Evolutionary conservation across 1,284 basidiomycete genomes (phyloP), one percentile per base, ranked within the genome.

Genomic region (Coniferiporia weirii): DNA sequence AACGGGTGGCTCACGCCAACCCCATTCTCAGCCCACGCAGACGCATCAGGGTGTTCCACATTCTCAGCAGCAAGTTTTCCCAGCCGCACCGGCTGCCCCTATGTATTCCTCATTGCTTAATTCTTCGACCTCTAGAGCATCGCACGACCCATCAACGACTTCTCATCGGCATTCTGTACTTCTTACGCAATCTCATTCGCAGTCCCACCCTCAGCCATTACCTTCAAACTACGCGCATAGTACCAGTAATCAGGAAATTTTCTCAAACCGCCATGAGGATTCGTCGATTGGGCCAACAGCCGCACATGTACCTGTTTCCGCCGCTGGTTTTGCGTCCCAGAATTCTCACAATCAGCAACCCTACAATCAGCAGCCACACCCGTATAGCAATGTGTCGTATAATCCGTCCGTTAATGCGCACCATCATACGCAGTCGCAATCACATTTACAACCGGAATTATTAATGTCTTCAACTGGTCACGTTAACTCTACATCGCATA

Each of bases 41-140:
- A 19, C 47, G n/a, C 54, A 52, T 12, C n/a, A 19, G 10, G 19
- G 10, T 10, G 32, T 20, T n/a, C n/a, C 13, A 10, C 22, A 20
- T 36, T 40, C 34, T 15, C 27, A 45, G 43, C 57, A 48, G 43
- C 35, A 51, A n/a, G 40, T 20, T 49, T 19, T 27, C 17, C 57
- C 32, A 17, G n/a, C 44, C 35, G 47, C 57, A 8, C 43, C 40
- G 19, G 50, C 50, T 13, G 22, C 56, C 13, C 38, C 58, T 55
- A 59, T 59, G 45, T 55, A 54, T 52, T 52, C 59, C 45, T 51
- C 59, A 56, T 20, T 44, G 36, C 54, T 43, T 50, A 60, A 60
- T 34, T 40, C n/a, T 36, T 45, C 54, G 34, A 27, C 59, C 19
- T 51, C 59, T 60, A 60, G 59, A 60, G 53, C 54, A 15, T 45